Conservation (phyloP, 495 filamentous ascomycete species). For the Tuber calosporum region DNA sequence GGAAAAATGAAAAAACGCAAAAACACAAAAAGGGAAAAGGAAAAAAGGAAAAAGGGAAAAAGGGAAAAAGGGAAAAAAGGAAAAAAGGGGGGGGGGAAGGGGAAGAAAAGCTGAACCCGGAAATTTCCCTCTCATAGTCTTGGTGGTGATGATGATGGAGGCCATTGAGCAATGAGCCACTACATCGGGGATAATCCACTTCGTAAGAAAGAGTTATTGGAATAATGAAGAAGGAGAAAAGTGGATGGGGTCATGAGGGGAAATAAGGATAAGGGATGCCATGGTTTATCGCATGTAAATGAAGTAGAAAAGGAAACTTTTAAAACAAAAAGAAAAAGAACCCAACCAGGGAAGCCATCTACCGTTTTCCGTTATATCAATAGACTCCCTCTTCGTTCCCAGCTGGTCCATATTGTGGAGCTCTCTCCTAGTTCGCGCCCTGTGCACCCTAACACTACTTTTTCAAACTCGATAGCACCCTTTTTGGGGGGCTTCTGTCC, state of each 20-base stretch:
- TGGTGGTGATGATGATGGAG: neutral
- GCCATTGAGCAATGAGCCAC: neutral
- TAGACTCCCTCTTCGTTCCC: neutral
- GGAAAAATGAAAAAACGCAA: slow-evolving; percentile 14
- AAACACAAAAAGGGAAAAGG: neutral
- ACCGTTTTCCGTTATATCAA: neutral
- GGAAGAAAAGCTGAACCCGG: neutral
- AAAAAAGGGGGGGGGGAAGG: neutral
- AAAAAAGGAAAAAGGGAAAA: neutral
- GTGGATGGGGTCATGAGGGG: slow-evolving; percentile 2
- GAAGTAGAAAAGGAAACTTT: neutral
- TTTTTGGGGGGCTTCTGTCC: neutral
- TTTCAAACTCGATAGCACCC: neutral
- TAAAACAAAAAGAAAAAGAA: neutral
- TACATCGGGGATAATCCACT: slow-evolving; percentile 1
- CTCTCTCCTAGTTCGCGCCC: neutral
- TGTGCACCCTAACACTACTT: neutral
- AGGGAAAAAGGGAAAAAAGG: neutral
- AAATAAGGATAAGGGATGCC: neutral
- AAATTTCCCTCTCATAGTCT: slow-evolving; percentile 7
- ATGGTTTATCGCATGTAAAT: slow-evolving; percentile 5
- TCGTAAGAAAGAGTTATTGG: neutral
- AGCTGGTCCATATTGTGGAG: neutral
- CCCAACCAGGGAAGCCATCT: neutral
- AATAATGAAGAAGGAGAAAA: neutral